A percentile compares a stretch with the other conserved stretches of the same genome.
phyloP scores from a whole-genome alignment of 768 basidiomycete genomes.

The Rhodosporidiobolus odoratus region DNA sequence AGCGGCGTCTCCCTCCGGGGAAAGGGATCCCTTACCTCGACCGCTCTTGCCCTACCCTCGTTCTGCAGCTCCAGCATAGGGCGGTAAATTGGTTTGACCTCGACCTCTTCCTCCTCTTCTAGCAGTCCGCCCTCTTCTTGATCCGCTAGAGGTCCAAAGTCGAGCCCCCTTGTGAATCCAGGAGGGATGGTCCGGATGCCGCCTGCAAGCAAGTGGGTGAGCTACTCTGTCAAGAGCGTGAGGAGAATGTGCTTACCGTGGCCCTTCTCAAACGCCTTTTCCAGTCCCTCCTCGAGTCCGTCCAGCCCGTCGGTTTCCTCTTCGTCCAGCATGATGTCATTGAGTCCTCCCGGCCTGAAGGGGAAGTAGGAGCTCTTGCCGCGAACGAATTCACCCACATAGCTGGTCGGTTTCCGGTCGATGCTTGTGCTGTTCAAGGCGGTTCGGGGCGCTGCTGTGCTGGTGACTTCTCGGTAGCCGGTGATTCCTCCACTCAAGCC shows the following conservation, averaged over 20 bases:
- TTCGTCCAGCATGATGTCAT: constrained; percentile 53
- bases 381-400: constrained; percentile 69
- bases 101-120: constrained; percentile 44
- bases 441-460: constrained; percentile 51
- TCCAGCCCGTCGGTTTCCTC: constrained; percentile 47
- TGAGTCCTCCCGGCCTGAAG: constrained; percentile 89
- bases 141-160: constrained; percentile 51
- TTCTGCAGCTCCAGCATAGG: constrained; percentile 38
- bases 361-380: constrained; percentile 91
- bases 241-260: constrained; percentile 28
- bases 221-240: background rate
- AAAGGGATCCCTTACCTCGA: background rate
- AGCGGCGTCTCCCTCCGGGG: background rate
- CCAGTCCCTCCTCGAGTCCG: constrained; percentile 40
- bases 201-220: background rate
- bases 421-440: constrained; percentile 80
- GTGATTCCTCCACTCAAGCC: constrained; percentile 75
- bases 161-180: constrained; percentile 73
- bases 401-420: constrained; percentile 73
- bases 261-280: constrained; percentile 40
- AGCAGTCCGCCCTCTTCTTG: constrained; percentile 43
- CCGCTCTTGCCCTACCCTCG: constrained; percentile 1
- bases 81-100: constrained; percentile 39
- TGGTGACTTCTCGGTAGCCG: constrained; percentile 69
- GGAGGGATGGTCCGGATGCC: constrained; percentile 67